These are phyloP conservation scores for Jaenimonas drosophilae DNA, from an alignment of 208 protist species.

Conservation along the genomic window DNA sequence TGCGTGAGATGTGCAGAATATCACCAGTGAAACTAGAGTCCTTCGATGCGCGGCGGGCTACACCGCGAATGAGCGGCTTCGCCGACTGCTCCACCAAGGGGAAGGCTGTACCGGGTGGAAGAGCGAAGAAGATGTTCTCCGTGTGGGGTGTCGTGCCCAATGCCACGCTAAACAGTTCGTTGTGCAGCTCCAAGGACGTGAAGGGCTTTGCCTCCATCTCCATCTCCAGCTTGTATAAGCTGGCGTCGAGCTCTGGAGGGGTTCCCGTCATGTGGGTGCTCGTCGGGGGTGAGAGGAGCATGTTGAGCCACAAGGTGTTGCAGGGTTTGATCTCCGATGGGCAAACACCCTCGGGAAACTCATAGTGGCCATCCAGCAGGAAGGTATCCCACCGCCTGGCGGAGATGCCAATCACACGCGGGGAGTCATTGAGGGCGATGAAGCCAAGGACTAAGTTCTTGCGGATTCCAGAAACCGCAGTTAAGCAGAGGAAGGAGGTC, in stretches of 20 bases:
- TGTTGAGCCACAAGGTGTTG: slow-evolving; percentile 71
- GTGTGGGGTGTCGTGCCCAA: slow-evolving; percentile 28
- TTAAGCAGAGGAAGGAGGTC: slow-evolving; percentile 45
- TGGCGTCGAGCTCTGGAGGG: slow-evolving; percentile 1
- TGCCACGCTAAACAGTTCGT: slow-evolving; percentile 28
- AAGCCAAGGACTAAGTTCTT: slow-evolving; percentile 35
- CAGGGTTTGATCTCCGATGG: slow-evolving; percentile 16
- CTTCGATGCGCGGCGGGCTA: not conserved
- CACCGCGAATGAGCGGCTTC: not conserved
- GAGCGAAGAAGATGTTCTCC: slow-evolving; percentile 31
- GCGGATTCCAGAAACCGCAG: slow-evolving; percentile 30
- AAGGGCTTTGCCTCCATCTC: slow-evolving; percentile 11
- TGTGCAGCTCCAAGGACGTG: slow-evolving; percentile 13
- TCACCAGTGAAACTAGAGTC: slow-evolving; percentile 4
- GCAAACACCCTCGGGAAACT: too few species aligned
- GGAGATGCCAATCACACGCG: slow-evolving; percentile 2
- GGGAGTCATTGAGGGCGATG: slow-evolving; percentile 27
- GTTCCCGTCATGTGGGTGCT: slow-evolving; percentile 8
- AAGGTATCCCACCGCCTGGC: too few species aligned
- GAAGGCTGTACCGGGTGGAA: slow-evolving; percentile 13
- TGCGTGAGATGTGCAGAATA: slow-evolving; percentile 26
- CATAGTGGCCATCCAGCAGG: too few species aligned
- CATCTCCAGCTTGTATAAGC: slow-evolving; percentile 5
- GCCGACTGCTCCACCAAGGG: slow-evolving; percentile 7
- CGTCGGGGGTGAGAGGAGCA: slow-evolving; percentile 31